A percentile compares a stretch with the other conserved stretches of the same genome.
Conservation (phyloP, 495 filamentous ascomycete species). For the Lepraria neglecta region DNA sequence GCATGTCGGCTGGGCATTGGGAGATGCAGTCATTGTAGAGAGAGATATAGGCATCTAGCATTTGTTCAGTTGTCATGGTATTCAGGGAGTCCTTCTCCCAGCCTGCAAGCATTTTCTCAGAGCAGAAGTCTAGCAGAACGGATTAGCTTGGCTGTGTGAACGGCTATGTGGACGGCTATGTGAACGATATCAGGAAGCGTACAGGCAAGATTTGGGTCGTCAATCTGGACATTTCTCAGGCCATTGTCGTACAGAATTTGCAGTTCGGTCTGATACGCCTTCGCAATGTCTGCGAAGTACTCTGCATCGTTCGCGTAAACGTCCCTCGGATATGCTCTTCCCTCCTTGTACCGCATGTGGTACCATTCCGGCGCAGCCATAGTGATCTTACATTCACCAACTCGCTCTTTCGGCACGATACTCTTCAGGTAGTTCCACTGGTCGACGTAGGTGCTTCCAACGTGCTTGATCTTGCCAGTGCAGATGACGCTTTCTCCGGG, state of each 20-base stretch:
- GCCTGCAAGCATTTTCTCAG: conserved; percentile 63
- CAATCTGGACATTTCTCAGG: conserved; percentile 64
- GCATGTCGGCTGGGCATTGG: conserved; percentile 58
- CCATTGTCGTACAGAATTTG: conserved; percentile 63
- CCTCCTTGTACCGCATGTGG: conserved; percentile 66
- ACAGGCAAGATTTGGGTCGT: conserved; percentile 74
- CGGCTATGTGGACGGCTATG: neutral
- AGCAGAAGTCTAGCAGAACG: conserved; percentile 59
- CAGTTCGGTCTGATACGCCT: conserved; percentile 62
- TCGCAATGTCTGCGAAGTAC: conserved; percentile 69
- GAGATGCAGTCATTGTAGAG: conserved; percentile 70
- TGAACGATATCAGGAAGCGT: conserved; percentile 30
- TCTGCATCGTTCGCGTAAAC: conserved; percentile 61
- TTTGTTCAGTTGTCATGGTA: conserved; percentile 53
- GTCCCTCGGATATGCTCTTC: conserved; percentile 57
- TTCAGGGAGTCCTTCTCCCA: conserved; percentile 54
- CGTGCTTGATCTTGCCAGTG: conserved; percentile 64
- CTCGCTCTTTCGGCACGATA: conserved; percentile 50
- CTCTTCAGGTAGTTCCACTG: conserved; percentile 66
- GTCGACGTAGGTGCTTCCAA: conserved; percentile 53
- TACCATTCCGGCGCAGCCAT: conserved; percentile 69
- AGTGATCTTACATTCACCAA: conserved; percentile 64
- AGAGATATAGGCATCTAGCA: conserved; percentile 67
- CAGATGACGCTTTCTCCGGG: conserved; percentile 69
- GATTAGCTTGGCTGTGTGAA: conserved; percentile 9